Evolutionary conservation across 192 early-diverging fungal genomes (phyloP).

Genomic region (Backusella tuberculispora): DNA sequence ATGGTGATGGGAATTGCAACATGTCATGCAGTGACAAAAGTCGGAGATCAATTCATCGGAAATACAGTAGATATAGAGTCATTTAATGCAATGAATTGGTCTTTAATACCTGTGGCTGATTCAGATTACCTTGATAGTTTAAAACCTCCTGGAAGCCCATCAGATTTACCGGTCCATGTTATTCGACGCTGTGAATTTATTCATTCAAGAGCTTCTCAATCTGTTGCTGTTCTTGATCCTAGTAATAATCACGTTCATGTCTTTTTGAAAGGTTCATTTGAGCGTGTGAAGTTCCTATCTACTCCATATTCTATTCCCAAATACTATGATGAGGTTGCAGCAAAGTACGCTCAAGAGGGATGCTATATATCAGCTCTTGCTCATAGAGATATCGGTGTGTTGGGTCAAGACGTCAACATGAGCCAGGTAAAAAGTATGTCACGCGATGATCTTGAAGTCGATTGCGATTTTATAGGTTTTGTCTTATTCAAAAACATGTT

Average conservation of each 20-base stretch:
- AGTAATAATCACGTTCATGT: conserved; percentile 57
- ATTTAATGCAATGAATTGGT: conserved; percentile 66
- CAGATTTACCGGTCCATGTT: conserved; percentile 49
- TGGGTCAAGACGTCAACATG: conserved; percentile 43
- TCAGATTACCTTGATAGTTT: conserved; percentile 54
- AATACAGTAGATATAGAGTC: conserved; percentile 83
- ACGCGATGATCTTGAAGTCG: conserved; percentile 67
- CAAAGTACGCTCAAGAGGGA: conserved; percentile 68
- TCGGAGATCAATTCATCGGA: conserved; percentile 64
- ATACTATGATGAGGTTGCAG: conserved; percentile 59
- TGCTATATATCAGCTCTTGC: conserved; percentile 81
- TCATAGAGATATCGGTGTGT: conserved; percentile 58
- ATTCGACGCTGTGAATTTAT: conserved; percentile 79
- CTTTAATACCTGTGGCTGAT: conserved; percentile 30
- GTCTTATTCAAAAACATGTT: conserved; percentile 79
- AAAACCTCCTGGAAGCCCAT: conserved; percentile 36
- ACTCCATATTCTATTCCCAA: conserved; percentile 50
- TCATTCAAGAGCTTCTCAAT: conserved; percentile 77
- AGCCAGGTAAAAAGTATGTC: conserved; percentile 41
- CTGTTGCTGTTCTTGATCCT: conserved; percentile 65
- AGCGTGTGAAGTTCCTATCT: conserved; percentile 62
- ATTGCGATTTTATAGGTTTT: conserved; percentile 59
- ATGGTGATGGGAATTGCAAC: conserved; percentile 53
- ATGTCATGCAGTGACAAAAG: conserved; percentile 68
- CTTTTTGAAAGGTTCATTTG: conserved; percentile 82